Percentiles rank a stretch among this genome's conserved stretches.
Evolutionary conservation across 2,329 filamentous ascomycete species (phyloP).

Genomic region (Neoascochyta sp.): DNA sequence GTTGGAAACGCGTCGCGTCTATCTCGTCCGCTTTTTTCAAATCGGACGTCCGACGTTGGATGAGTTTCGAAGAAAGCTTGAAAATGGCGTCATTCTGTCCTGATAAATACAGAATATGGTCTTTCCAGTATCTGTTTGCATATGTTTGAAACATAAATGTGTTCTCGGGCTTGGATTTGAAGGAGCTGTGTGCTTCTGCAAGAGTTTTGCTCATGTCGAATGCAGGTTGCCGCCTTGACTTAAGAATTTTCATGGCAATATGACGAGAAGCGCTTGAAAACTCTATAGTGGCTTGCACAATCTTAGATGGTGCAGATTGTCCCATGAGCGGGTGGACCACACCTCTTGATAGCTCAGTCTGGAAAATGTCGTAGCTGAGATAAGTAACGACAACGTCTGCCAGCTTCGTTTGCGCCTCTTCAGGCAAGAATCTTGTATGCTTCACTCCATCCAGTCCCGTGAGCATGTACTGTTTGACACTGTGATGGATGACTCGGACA

Average conservation of each 20-base stretch:
- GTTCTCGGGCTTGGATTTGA: conserved; percentile 1
- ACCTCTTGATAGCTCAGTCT: conserved; percentile 11
- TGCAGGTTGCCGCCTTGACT: conserved; percentile 6
- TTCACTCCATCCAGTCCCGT: neutral
- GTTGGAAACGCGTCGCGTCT: neutral
- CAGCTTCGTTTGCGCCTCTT: conserved; percentile 10
- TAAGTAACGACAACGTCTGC: conserved; percentile 20
- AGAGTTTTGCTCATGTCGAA: conserved; percentile 13
- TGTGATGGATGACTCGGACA: conserved; percentile 18
- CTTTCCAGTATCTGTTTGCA: conserved; percentile 12
- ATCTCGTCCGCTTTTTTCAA: neutral
- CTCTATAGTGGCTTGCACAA: conserved; percentile 7
- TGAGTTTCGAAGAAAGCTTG: conserved; percentile 3
- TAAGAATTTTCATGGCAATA: conserved; percentile 11
- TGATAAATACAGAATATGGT: conserved; percentile 9
- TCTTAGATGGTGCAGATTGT: conserved; percentile 5
- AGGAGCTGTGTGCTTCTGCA: conserved; percentile 3
- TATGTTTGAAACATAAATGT: conserved; percentile 11
- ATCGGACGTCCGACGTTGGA: neutral
- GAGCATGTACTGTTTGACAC: conserved; percentile 17
- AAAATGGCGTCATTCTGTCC: conserved; percentile 4
- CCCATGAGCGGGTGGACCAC: conserved; percentile 3
- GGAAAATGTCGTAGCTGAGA: conserved; percentile 18
- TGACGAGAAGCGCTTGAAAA: conserved; percentile 4
- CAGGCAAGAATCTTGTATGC: neutral